A percentile compares a stretch with the other conserved stretches of the same genome.
Conservation (phyloP, 176 grass and related monocot species). For the Hordeum marinum region DNA sequence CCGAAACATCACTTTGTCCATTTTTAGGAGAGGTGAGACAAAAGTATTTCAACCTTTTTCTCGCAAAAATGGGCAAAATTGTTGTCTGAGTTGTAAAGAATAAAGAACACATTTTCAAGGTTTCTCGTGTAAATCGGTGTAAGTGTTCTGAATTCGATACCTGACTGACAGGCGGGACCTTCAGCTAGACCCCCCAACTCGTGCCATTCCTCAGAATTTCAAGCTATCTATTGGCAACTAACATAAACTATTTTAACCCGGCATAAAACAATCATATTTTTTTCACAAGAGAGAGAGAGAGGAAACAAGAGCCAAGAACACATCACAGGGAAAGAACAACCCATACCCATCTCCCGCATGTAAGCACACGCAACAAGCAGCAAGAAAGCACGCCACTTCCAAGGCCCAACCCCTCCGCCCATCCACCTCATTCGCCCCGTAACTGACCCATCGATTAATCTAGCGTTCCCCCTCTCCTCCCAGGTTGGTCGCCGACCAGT, state of each 20-base stretch:
- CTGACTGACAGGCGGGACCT: no score
- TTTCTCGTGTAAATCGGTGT: no score
- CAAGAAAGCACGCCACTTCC: constrained; percentile 30
- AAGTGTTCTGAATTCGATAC: no score
- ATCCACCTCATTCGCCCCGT: constrained; percentile 30
- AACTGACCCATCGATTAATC: constrained; percentile 34
- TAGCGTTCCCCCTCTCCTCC: constrained; percentile 4
- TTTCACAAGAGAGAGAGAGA: no score
- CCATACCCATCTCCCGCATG: background rate
- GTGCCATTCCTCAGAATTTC: no score
- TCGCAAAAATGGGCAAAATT: no score
- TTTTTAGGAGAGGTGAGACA: no score
- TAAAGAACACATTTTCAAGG: no score
- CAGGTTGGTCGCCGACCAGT: constrained; percentile 47
- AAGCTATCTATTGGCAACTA: background rate
- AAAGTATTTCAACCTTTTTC: no score
- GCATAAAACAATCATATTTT: background rate
- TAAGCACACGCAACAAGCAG: background rate
- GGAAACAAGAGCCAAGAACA: constrained; percentile 12
- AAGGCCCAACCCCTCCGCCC: background rate
- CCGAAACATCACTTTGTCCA: no score
- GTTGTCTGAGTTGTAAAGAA: no score
- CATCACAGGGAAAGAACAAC: constrained; percentile 3
- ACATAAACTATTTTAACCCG: background rate
- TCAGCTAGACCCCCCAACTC: no score